Evolutionary conservation across 1,284 basidiomycete species (phyloP), one percentile per base, ranked within the genome.

Genomic region (Wallemia hederae): DNA sequence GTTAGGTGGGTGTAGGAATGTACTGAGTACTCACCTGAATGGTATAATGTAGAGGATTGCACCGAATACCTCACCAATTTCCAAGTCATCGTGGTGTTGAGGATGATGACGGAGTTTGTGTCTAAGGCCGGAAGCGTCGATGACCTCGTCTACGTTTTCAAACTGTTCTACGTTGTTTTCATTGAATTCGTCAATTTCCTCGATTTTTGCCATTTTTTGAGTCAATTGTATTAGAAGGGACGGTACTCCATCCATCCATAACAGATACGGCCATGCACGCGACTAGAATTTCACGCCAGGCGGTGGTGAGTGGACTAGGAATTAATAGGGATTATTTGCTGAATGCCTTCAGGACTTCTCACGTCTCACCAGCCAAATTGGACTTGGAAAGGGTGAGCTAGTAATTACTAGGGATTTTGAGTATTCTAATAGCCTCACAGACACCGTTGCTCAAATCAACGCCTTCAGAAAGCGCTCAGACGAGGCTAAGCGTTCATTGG

Each of bases 391-490:
- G 77, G 85, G 88, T 87, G 61, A 59, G 75, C 70, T 59, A n/a
- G 24, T 24, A 15, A 59, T 34, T 15, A 17, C 26, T 60, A 24
- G 17, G 19, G 5, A 22, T 55, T 60, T 29, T 34, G 31, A 2
- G 19, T 14, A 33, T 57, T 39, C 14, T 39, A 19, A 25, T 15
- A 24, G 5, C 58, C 24, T 27, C 19, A 33, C 72, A 91, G 87
- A 92, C 75, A 91, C 90, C 67, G 76, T 92, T 67, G 75, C 84
- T 62, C 75, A 86, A 64, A 80, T 99, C 63, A 84, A 88, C 72
- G 84, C 87, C 56, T 98, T 99, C 83, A 85, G 94, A 72, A 94
- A 94, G 74, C 87, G 94, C 64, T 80, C 91, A 74, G 76, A 78
- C 66, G 86, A 92, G 62, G 91, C 94, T 62, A 80, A 85, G 69